Evolutionary conservation across 257 asterid species (phyloP).

Genomic region (Solanum megistacrolobum): DNA sequence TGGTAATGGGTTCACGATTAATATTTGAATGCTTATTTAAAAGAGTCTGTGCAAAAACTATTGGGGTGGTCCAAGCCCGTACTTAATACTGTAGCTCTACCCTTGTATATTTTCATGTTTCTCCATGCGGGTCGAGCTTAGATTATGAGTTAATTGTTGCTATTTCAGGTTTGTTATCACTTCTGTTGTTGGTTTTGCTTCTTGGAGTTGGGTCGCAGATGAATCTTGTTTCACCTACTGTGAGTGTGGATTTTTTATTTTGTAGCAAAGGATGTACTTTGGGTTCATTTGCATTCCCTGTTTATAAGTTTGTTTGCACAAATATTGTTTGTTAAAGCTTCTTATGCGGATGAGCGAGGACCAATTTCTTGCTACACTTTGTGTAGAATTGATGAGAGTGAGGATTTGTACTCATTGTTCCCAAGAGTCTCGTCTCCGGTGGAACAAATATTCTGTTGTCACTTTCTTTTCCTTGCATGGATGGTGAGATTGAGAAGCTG

Average conservation of each 20-base stretch:
- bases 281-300: neutral
- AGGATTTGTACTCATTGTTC: neutral
- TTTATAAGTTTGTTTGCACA: neutral
- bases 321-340: neutral
- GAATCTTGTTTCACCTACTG: constrained; percentile 59
- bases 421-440: neutral
- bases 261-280: neutral
- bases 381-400: neutral
- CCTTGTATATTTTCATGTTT: neutral
- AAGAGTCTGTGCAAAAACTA: neutral
- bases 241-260: constrained; percentile 19
- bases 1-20: neutral
- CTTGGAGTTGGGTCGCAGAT: constrained; percentile 65
- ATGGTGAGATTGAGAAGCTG: neutral
- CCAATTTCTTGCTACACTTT: neutral
- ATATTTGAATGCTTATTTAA: neutral
- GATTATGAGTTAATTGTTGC: neutral
- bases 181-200: constrained; percentile 39
- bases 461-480: neutral
- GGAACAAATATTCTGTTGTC: neutral
- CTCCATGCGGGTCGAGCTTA: neutral
- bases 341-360: neutral
- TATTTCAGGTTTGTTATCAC: constrained; percentile 46
- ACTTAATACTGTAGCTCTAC: neutral
- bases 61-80: neutral